Evolutionary conservation across 306 rosid genomes (phyloP), one percentile per base, ranked within the genome.

Genomic region (Pachyrhizus erosus): DNA sequence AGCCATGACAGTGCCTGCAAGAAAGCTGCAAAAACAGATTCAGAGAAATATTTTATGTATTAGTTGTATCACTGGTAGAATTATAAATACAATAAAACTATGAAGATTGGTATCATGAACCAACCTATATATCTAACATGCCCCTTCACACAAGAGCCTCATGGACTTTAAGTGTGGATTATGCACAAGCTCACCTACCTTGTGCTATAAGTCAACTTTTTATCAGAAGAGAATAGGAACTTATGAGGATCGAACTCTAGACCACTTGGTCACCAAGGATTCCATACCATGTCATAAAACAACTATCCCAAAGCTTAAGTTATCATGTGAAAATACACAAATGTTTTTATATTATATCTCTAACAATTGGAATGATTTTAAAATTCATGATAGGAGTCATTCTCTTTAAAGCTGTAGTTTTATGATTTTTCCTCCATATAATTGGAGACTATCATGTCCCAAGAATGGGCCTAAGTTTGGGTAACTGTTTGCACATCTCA

Each of bases 1-100:
- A 96, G 74, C 99, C 99, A 93, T 77, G 99, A 93, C 49, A 90
- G 75, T 75, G 97, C 98, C 88, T 96, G 98, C 81, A 96, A 89
- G 55, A 92, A 84, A 68, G 98, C 98, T 95, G 96, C 92, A 88
- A 21, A 70, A 75, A 73, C 73, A 80, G 60, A 88, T 70, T 61
- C 20, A 27, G 76, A 18, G 17, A 75, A 75, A 70, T 42, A 58
- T 48, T 48, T 71, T 45, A 55, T 72, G 40, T 76, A 29, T 64
- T n/a, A 15, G 80, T 46, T 60, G 70, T 45, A 61, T 11, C 51
- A 43, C 7, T 27, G 5, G 65, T 43, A 73, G 54, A 68, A 83
- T 49, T 58, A 21, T 24, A 74, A 78, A 82, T 78, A 68, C 49
- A 67, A 48, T 29, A 71, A 78, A 64, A 71, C 0, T 39, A 62